Evolutionary conservation across 2,329 filamentous ascomycete genomes (phyloP).

Genomic region (Neopestalotiopsis clavispora): DNA sequence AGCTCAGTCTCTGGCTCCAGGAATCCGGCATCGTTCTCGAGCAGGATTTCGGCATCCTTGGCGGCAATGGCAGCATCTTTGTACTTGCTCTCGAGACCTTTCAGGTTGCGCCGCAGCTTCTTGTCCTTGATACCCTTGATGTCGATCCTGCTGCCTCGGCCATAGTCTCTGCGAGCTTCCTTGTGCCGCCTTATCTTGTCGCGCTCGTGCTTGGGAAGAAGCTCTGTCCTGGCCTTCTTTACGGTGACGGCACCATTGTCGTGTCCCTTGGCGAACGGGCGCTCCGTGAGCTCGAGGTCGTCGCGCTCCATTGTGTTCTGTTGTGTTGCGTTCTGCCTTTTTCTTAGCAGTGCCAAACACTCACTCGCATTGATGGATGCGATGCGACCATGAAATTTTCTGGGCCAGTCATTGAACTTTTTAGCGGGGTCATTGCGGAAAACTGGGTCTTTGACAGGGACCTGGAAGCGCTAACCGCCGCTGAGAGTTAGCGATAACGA

Average conservation of each 20-base stretch:
- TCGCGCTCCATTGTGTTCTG: constrained; percentile 31
- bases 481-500: constrained; percentile 5
- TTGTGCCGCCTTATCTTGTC: constrained; percentile 57
- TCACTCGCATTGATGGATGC: background rate
- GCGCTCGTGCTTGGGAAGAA: constrained; percentile 56
- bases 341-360: background rate
- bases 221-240: constrained; percentile 53
- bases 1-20: constrained; percentile 87
- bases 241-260: constrained; percentile 60
- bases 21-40: constrained; percentile 86
- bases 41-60: constrained; percentile 90
- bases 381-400: constrained; percentile 10
- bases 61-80: constrained; percentile 81
- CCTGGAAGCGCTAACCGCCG: background rate
- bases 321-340: background rate
- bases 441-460: constrained; percentile 3
- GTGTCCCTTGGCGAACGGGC: constrained; percentile 41
- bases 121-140: constrained; percentile 81
- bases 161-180: constrained; percentile 78
- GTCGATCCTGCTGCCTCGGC: constrained; percentile 78
- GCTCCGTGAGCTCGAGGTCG: constrained; percentile 33
- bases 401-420: constrained; percentile 8
- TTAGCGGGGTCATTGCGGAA: constrained; percentile 10
- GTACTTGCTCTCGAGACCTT: constrained; percentile 80
- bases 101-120: constrained; percentile 84